A percentile compares a stretch with the other conserved stretches of the same genome.
phyloP scores from a whole-genome alignment of 1,284 basidiomycete species.

The Schizophyllum commune region DNA sequence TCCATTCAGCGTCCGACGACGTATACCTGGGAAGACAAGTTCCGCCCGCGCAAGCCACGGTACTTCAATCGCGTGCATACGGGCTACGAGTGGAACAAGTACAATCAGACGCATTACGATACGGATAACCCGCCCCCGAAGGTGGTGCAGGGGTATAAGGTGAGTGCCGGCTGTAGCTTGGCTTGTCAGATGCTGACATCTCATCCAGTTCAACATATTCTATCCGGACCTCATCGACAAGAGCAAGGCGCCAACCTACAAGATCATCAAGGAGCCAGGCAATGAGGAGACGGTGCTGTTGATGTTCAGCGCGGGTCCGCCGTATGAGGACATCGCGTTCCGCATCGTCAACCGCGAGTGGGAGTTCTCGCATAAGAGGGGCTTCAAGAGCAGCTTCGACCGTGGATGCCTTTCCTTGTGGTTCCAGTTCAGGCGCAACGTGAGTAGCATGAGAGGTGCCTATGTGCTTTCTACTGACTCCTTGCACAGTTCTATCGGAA shows the following conservation, averaged over 20 bases:
- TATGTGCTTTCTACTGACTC: constrained; percentile 11
- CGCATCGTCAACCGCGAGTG: constrained; percentile 96
- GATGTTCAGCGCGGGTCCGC: constrained; percentile 93
- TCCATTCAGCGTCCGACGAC: constrained; percentile 73
- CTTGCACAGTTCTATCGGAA: constrained; percentile 62
- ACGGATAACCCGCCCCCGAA: constrained; percentile 96
- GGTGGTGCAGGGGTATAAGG: constrained; percentile 98
- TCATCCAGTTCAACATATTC: constrained; percentile 94
- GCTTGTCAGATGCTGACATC: constrained; percentile 3
- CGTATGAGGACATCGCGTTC: constrained; percentile 99
- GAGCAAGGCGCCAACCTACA: constrained; percentile 91
- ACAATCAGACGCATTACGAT: constrained; percentile 99
- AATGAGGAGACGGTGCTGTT: constrained; percentile 93
- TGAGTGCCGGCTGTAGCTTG: constrained; percentile 21
- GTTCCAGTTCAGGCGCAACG: constrained; percentile 85
- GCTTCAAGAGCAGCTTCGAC: constrained; percentile 81
- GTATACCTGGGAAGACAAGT: constrained; percentile 99
- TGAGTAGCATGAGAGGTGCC: constrained; percentile 31
- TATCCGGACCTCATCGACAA: constrained; percentile 98
- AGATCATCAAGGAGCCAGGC: constrained; percentile 84
- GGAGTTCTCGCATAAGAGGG: constrained; percentile 97
- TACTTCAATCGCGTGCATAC: constrained; percentile 99
- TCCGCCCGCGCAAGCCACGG: constrained; percentile 94
- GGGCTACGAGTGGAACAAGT: constrained; percentile 99
- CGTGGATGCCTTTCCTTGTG: constrained; percentile 79